Base-by-base conservation (phyloP, 768 basidiomycete genomes). In the Mycena pura region DNA sequence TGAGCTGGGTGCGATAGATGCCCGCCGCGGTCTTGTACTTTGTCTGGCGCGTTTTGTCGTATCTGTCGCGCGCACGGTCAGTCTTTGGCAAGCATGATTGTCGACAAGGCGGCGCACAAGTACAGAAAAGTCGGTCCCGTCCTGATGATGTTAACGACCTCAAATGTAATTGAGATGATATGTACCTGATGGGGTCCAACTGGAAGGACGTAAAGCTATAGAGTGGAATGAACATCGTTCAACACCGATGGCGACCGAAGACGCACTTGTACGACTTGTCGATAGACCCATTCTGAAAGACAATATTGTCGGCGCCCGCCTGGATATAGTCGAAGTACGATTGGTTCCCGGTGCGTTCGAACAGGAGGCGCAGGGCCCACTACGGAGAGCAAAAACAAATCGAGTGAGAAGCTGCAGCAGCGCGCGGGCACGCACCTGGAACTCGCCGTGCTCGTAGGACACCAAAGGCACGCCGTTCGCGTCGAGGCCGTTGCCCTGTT, bases 11-110 rank as follows among this genome's bases (percentile, higher is more conserved):
- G 9, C 76, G 73, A 68, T 74, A 80, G 15, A 53, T 76, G 52
- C 78, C 75, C 28, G 79, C 77, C 0, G 80, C 81, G 15, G 54
- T 74, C 57, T 78, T 81, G 68, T 76, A 82, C 60, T 81, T 82
- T 17, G 64, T 47, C 17, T 73, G 55, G 6, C 70, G 69, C 1
- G 78, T 80, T 51, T 71, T 54, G 21, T 76, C 64, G 60, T 73
- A 77, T 34, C 79, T 80, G 41, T 40, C 39, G 38, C 19, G 32
- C 29, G 25, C 3, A 17, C 44, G 3, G 47, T 41, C 8, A 45
- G 36, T 45, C 11, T 31, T 17, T 36, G 15, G 14, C 19, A 9
- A 21, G 19, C 3, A 28, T 19, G 25, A 17, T 15, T 10, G 14
- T 14, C 1, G 28, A 24, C 10, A 25, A 19, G 57, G 29, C n/a